Base-by-base conservation (phyloP, 495 filamentous ascomycete species). In the Daldinia grandis region DNA sequence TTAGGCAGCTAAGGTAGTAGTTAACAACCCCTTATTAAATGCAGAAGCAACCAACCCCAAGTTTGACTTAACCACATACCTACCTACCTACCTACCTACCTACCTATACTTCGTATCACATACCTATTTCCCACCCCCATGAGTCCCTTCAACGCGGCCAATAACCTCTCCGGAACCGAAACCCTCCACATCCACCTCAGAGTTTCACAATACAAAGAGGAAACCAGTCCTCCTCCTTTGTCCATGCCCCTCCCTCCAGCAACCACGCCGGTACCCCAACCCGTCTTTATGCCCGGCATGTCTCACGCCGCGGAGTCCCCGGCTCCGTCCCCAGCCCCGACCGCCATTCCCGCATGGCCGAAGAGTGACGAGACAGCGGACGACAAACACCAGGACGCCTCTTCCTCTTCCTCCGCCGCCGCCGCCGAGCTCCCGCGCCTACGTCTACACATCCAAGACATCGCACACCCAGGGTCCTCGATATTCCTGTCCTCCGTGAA, bases 401-500 rank as follows among this genome's bases (percentile, higher is more conserved):
- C 51, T 15, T 55, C 51, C 4, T 24, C 53, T 21, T 58, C 68
- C 24, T 4, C 58, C 21, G 37, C 57, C 2, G 76, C 35, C 8
- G 19, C 7, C 42, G 15, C 10, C 42, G 8, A 12, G 3, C 42
- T 85, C 24, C 89, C 90, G 19, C 92, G 88, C 57, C 85, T 95
- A 8, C 89, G 90, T 27, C 85, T 97, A 50, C 85, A 91, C 62
- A 78, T 90, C 50, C 83, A 89, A 58, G 91, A 95, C 64, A 84
- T 95, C 70, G 82, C 83, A 30, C 90, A 93, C 74, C 69, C 83
- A 0, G 92, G 88, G 15, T 74, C 90, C 3, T 68, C 75, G 19
- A 78, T 85, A 63, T 97, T 96, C 78, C 87, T 94, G 54, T 56
- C 68, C 15, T 78, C 86, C 8, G 81, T 91, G 33, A 86, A 90